Evolutionary conservation across 2,329 filamentous ascomycete genomes (phyloP), one percentile per base, ranked within the genome.

Genomic region (Cladorrhinum sp.): DNA sequence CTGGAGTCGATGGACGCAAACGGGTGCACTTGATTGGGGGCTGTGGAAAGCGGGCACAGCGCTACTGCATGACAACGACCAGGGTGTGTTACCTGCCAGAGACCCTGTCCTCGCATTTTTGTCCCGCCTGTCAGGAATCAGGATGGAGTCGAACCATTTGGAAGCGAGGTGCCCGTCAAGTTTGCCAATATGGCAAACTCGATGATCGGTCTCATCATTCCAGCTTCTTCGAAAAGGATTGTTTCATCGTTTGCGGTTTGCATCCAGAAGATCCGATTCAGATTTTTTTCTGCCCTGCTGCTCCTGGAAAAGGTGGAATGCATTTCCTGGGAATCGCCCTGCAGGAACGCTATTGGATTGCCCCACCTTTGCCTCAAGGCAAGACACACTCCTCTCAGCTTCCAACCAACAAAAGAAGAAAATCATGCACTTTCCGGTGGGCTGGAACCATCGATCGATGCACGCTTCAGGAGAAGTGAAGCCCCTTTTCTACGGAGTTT

Each of bases 41-140:
- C 23, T 49, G 53, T 45, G 25, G 20, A 36, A 18, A 36, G 41
- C 36, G 38, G 53, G 20, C 32, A 25, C 32, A 18, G 38, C 53
- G 53, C 53, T 56, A 56, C 38, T 56, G 53, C 53, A 56, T 38
- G 36, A 56, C 23, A 29, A 38, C 32, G 25, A 18, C 41, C 16
- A 45, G 41, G 41, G 49, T 36, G 53, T 23, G 23, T 36, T 55
- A 48, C 53, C 53, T 55, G 23, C 36, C 53, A 56, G 22, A 48
- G 27, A 56, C 53, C 53, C 41, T 56, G 53, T 25, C 18, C 49
- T 7, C 20, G 16, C 41, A 41, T 41, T 16, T n/a, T 41, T 45
- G 41, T 45, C n/a, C 41, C 16, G 7, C 41, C 41, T 45, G n/a
- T 18, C n/a, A 45, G 16, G 16, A 7, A 32, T 13, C 29, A n/a